phyloP scores from a whole-genome alignment of 2,329 filamentous ascomycete species.

The Exophiala oligosperma region DNA sequence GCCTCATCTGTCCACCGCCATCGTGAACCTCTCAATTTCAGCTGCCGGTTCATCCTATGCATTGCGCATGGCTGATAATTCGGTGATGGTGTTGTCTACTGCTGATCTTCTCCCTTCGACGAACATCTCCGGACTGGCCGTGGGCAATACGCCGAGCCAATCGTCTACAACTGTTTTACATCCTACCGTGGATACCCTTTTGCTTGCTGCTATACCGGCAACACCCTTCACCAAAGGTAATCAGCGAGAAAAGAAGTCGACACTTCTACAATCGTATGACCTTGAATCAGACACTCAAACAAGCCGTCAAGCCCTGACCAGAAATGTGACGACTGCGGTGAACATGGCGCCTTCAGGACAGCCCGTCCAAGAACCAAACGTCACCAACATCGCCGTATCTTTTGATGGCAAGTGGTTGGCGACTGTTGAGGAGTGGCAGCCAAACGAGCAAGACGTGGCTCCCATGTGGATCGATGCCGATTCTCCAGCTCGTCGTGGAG shows the following conservation, averaged over 20 bases:
- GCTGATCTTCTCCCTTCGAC: conserved; percentile 82
- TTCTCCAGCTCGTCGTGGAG: conserved; percentile 7
- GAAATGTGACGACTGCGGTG: conserved; percentile 81
- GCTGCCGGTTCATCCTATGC: conserved; percentile 77
- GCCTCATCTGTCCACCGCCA: conserved; percentile 83
- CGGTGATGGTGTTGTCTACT: conserved; percentile 84
- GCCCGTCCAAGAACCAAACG: conserved; percentile 72
- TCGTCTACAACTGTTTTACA: conserved; percentile 54
- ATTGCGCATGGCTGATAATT: conserved; percentile 87
- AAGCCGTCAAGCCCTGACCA: conserved; percentile 81
- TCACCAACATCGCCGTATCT: conserved; percentile 74
- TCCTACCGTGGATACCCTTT: conserved; percentile 61
- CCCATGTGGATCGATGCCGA: conserved; percentile 45
- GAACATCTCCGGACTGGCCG: conserved; percentile 64
- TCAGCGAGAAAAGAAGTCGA: conserved; percentile 30
- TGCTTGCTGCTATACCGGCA: conserved; percentile 67
- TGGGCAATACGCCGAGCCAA: conserved; percentile 27
- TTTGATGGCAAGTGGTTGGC: conserved; percentile 85
- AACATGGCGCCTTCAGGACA: conserved; percentile 72
- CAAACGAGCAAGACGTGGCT: conserved; percentile 67
- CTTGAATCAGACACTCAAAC: conserved; percentile 75
- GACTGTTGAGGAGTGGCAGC: conserved; percentile 88
- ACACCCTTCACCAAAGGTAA: conserved; percentile 31
- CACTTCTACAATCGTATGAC: conserved; percentile 77
- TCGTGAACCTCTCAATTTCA: conserved; percentile 83